phyloP scores from a whole-genome alignment of 2,329 filamentous ascomycete species.

The Emergomyces orientalis region DNA sequence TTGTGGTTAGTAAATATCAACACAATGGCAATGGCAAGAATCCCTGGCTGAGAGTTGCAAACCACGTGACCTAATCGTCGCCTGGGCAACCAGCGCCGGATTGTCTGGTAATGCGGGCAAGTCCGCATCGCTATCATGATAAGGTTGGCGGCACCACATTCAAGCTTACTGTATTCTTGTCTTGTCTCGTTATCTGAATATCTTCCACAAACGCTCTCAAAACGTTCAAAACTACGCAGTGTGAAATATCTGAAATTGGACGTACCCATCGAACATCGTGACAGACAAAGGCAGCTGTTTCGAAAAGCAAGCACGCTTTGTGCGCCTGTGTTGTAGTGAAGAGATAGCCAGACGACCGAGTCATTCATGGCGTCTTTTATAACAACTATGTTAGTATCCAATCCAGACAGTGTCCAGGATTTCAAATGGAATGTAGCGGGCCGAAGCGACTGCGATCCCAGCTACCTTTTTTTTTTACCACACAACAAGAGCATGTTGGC shows the following conservation, averaged over 20 bases:
- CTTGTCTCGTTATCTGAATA: background rate
- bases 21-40: too few relatives aligned
- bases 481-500: background rate
- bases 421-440: slow-evolving; percentile 20
- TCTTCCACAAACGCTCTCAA: background rate
- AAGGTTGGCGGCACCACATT: too few relatives aligned
- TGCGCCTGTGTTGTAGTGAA: background rate
- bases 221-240: background rate
- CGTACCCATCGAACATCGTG: background rate
- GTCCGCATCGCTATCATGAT: background rate
- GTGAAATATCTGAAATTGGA: background rate
- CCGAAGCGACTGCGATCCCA: background rate
- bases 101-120: background rate
- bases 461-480: slow-evolving; percentile 18
- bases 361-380: slow-evolving; percentile 63
- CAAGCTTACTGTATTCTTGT: background rate
- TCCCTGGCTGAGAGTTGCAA: too few relatives aligned
- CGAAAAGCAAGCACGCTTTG: background rate
- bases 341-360: background rate
- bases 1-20: too few relatives aligned
- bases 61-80: background rate
- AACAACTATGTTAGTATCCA: slow-evolving; percentile 63
- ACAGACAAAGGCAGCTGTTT: background rate
- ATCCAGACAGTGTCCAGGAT: slow-evolving; percentile 20
- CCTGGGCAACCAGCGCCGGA: background rate